Evolutionary conservation across 176 grass and related monocot species (phyloP), one percentile per base, ranked within the genome.

Genomic region (Chrysopogon serrulatus): DNA sequence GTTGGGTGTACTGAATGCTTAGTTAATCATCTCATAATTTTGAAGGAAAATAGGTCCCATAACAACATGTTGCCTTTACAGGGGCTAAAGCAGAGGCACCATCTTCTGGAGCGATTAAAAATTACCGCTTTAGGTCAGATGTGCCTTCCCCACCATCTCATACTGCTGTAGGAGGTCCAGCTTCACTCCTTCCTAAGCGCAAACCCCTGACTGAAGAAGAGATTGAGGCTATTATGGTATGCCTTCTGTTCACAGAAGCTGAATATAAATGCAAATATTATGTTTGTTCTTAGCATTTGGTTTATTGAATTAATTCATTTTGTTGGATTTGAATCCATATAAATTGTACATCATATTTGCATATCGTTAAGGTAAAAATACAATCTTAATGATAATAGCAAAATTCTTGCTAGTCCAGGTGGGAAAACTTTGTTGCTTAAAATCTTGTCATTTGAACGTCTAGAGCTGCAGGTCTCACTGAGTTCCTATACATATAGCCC

Each of bases 201-300:
- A 96, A 92, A 57, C 90, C 96, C 59, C 51, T 99, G 27, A 92
- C 96, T 15, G 93, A 99, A 75, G 89, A 96, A 90, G 93, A 99
- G 70, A 99, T 96, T 47, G 93, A 99, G 42, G 91, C 91, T 88
- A 96, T 99, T 56, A 88, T 99, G 96, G 96, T 98, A 93, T 5
- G 61, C 43, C 39, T 27, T 36, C 47, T 39, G n/a, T 68, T 79
- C 24, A 57, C 12, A 65, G 54, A 77, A 19, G 11, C 43, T 86
- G 18, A 82, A 77, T 57, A 23, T 24, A 34, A 51, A 6, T 28
- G 28, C 21, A n/a, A 14, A 8, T 54, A 63, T 8, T 75, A 71
- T 49, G 26, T 68, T 68, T 77, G 5, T 81, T 23, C 10, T 51
- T 70, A 62, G 64, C 75, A 8, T 81, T 41, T 12, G 19, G 14